A percentile compares a stretch with the other conserved stretches of the same genome.
These are phyloP conservation scores for Bruguiera hainesii DNA, from an alignment of 441 rosid species.

Conservation along the genomic window DNA sequence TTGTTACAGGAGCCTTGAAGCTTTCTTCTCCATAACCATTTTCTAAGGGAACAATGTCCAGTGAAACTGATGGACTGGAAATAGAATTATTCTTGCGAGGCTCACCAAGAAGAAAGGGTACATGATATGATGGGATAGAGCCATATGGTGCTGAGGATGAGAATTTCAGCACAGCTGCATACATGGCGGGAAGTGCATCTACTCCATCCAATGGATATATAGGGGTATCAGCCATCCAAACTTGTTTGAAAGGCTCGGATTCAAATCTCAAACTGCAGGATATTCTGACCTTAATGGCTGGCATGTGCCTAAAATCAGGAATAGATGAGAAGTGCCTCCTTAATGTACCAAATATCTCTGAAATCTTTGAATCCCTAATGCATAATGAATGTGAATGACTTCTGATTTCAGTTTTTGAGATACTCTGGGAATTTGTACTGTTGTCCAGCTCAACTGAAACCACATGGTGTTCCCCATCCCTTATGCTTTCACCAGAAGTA, in stretches of 20 bases:
- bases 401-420: constrained; percentile 41
- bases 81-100: constrained; percentile 33
- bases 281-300: constrained; percentile 71
- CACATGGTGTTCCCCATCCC: constrained; percentile 37
- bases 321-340: constrained; percentile 81
- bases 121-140: constrained; percentile 53
- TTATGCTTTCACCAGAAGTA: constrained; percentile 35
- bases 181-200: constrained; percentile 69
- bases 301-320: constrained; percentile 82
- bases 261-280: constrained; percentile 75
- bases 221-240: constrained; percentile 45
- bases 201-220: constrained; percentile 40
- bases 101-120: constrained; percentile 87
- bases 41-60: constrained; percentile 45
- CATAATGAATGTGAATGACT: constrained; percentile 40
- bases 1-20: constrained; percentile 53
- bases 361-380: constrained; percentile 82
- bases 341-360: constrained; percentile 53
- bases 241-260: constrained; percentile 58
- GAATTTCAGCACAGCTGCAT: constrained; percentile 78
- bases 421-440: constrained; percentile 31
- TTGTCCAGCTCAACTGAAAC: constrained; percentile 43
- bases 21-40: constrained; percentile 42
- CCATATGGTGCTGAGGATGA: constrained; percentile 92
- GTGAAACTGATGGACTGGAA: constrained; percentile 32